Conservation (phyloP, 2,329 filamentous ascomycete species). For the Pyrenophora seminiperda region DNA sequence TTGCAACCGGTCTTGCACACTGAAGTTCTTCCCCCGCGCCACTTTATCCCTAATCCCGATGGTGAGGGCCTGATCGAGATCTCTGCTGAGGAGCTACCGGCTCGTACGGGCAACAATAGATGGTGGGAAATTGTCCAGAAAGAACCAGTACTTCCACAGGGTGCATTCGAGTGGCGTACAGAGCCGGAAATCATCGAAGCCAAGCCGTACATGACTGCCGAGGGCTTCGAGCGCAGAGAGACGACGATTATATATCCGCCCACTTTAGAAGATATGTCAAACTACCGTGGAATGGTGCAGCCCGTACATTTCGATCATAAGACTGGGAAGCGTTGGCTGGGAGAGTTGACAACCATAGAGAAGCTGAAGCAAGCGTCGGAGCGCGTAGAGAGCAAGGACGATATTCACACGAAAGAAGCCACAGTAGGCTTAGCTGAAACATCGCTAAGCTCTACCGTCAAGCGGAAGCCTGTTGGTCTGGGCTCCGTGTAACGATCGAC, state of each 20-base stretch:
- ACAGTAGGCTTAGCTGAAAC: conserved; percentile 15
- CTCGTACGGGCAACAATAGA: conserved; percentile 35
- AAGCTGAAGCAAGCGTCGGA: conserved; percentile 21
- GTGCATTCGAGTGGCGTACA: conserved; percentile 26
- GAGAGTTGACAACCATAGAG: conserved; percentile 29
- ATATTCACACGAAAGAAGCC: conserved; percentile 16
- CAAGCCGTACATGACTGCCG: conserved; percentile 42
- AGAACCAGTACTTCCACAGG: conserved; percentile 15
- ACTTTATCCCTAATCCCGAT: conserved; percentile 53
- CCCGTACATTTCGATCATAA: conserved; percentile 41
- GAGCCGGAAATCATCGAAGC: conserved; percentile 50
- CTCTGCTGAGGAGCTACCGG: conserved; percentile 50
- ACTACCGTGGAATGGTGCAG: conserved; percentile 34
- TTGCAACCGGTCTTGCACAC: conserved; percentile 60
- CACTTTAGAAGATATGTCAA: conserved; percentile 43
- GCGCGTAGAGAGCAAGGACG: conserved; percentile 8
- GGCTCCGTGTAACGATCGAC: conserved; percentile 5
- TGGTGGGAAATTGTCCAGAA: conserved; percentile 38
- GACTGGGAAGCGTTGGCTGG: conserved; percentile 33
- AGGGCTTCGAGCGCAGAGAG: conserved; percentile 52
- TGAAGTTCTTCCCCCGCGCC: conserved; percentile 59
- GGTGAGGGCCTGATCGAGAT: conserved; percentile 52
- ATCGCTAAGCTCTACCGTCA: conserved; percentile 11
- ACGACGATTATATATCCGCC: conserved; percentile 55
- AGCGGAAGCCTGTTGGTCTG: conserved; percentile 22